phyloP scores from a whole-genome alignment of 768 basidiomycete genomes.

The Tylopilus plumbeoviolaceoides region DNA sequence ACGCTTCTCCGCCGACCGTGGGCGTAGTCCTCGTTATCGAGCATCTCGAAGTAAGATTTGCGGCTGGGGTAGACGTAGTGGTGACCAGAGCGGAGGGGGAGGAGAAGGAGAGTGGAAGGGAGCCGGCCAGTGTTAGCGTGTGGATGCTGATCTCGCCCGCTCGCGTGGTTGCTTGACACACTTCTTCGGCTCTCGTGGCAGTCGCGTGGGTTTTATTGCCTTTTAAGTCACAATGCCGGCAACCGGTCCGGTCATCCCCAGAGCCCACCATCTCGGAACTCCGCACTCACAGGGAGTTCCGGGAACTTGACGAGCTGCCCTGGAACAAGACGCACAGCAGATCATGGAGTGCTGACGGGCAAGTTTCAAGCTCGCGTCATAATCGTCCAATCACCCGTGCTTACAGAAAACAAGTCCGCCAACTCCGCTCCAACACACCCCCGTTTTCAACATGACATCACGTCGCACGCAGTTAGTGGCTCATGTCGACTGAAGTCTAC shows the following conservation, averaged over 20 bases:
- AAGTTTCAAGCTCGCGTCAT: not conserved
- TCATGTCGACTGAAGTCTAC: not conserved
- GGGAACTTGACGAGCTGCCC: too few species aligned
- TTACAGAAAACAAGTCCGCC: not conserved
- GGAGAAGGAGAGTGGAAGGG: not conserved
- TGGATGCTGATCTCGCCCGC: conserved; percentile 29
- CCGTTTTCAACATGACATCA: not conserved
- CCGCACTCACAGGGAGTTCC: not conserved
- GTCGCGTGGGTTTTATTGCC: conserved; percentile 26
- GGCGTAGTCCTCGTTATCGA: conserved; percentile 27
- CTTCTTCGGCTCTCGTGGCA: conserved; percentile 34
- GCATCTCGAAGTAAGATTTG: conserved; percentile 10
- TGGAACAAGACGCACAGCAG: not conserved
- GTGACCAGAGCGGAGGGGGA: not conserved
- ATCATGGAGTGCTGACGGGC: not conserved
- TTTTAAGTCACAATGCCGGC: conserved; percentile 19
- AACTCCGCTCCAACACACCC: not conserved
- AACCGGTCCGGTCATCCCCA: conserved; percentile 5
- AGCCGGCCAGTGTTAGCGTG: conserved; percentile 14
- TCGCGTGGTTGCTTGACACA: conserved; percentile 35
- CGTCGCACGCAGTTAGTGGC: too few species aligned
- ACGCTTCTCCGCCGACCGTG: conserved; percentile 65
- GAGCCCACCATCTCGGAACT: not conserved
- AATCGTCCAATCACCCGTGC: not conserved
- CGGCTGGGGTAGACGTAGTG: not conserved